Percentiles rank a stretch among this genome's conserved stretches.
These are phyloP conservation scores for Talaromyces funiculosus DNA, from an alignment of 2,329 filamentous ascomycete species.

Conservation along the genomic window DNA sequence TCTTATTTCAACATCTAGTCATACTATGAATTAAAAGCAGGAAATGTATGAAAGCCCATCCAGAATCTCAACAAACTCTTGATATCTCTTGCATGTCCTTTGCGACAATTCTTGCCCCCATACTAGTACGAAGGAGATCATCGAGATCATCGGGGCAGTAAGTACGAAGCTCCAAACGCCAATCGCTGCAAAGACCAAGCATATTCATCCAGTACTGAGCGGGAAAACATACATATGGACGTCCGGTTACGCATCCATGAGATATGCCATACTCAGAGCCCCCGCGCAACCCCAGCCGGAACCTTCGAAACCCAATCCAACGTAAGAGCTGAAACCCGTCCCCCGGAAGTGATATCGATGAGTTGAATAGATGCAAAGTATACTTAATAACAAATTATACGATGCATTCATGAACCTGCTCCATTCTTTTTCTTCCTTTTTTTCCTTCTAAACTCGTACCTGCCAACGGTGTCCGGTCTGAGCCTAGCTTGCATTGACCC, in stretches of 20 bases:
- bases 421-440: neutral
- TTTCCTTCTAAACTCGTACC: no score
- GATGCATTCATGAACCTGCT: no score
- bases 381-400: no score
- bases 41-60: no score
- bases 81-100: neutral
- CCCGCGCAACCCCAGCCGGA: constrained; percentile 53
- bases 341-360: no score
- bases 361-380: no score
- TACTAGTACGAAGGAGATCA: no score
- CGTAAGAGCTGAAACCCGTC: no score
- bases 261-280: constrained; percentile 46
- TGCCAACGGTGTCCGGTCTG: neutral
- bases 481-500: neutral
- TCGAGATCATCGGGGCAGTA: neutral
- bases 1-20: neutral
- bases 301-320: neutral
- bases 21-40: no score
- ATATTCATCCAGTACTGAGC: neutral
- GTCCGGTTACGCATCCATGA: constrained; percentile 40
- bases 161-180: neutral
- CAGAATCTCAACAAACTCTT: neutral
- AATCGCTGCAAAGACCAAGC: neutral
- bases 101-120: neutral
- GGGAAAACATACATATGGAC: constrained; percentile 29